phyloP scores from a whole-genome alignment of 805 yeast genomes.

The Kodamaea neixiangensis region DNA sequence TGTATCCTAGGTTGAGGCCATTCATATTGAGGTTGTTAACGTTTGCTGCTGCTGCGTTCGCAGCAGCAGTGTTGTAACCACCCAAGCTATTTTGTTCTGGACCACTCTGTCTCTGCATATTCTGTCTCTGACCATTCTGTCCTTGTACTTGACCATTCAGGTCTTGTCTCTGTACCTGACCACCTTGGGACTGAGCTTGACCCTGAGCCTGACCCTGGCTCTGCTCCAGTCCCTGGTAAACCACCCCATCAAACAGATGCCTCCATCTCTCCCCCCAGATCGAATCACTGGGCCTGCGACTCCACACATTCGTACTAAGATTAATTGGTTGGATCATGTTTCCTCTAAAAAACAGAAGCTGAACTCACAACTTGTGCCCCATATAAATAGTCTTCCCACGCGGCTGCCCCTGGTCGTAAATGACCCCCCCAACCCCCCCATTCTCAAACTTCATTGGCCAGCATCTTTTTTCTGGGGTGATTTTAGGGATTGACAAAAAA shows the following conservation, averaged over 20 bases:
- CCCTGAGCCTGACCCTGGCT: background rate
- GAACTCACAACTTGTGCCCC: background rate
- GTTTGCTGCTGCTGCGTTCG: too few species aligned
- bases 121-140: too few species aligned
- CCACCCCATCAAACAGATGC: constrained; percentile 9
- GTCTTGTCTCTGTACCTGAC: background rate
- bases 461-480: constrained; percentile 11
- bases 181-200: background rate
- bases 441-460: constrained; percentile 9
- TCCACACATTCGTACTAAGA: constrained; percentile 4
- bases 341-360: background rate
- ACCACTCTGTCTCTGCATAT: too few species aligned
- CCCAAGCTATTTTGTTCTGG: too few species aligned
- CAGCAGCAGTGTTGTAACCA: too few species aligned
- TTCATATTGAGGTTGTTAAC: background rate
- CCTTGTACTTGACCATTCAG: background rate
- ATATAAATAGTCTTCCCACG: background rate
- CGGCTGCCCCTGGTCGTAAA: constrained; percentile 6
- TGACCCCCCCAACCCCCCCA: constrained; percentile 1
- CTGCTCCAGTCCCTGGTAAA: too few species aligned
- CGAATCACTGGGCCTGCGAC: constrained; percentile 10
- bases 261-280: constrained; percentile 10
- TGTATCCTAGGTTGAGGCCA: background rate
- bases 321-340: constrained; percentile 6
- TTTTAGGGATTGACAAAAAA: constrained; percentile 2